Evolutionary conservation across 768 basidiomycete species (phyloP).

Genomic region (Daedaleopsis nitida): DNA sequence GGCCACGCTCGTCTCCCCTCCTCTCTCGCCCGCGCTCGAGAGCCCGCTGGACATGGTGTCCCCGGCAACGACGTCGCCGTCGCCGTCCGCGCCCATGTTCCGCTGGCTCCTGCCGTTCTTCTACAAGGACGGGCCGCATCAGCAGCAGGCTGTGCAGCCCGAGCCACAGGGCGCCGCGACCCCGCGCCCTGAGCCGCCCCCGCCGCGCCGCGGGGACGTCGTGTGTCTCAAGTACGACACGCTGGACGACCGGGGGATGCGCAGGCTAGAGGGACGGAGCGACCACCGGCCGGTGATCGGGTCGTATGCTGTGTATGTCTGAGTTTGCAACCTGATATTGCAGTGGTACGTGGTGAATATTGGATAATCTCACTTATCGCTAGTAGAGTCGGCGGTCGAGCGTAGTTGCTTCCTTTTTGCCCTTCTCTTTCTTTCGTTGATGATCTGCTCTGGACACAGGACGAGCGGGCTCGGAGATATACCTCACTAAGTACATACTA

Average conservation of each 20-base stretch:
- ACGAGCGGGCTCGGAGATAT: too few species aligned
- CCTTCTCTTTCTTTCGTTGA: too few species aligned
- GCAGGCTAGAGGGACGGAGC: constrained; percentile 72
- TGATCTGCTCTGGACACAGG: too few species aligned
- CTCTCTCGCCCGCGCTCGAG: not conserved
- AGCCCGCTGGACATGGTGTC: not conserved
- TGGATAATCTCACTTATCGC: too few species aligned
- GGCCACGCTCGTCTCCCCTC: not conserved
- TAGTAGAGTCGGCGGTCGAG: too few species aligned
- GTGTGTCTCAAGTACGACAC: constrained; percentile 72
- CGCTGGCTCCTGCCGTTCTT: constrained; percentile 35
- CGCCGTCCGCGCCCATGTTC: constrained; percentile 11
- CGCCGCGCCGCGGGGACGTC: constrained; percentile 60
- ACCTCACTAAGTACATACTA: too few species aligned
- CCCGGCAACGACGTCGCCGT: constrained; percentile 3
- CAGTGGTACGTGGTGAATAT: not conserved
- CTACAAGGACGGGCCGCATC: constrained; percentile 39
- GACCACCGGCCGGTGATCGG: constrained; percentile 89
- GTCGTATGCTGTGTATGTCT: constrained; percentile 68
- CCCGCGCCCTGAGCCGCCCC: constrained; percentile 15
- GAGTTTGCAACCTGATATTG: not conserved
- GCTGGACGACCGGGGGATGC: constrained; percentile 75
- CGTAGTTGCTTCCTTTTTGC: too few species aligned
- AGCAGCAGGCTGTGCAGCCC: constrained; percentile 16
- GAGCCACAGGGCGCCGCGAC: constrained; percentile 20